These are phyloP conservation scores for Streptanthus diversifolius DNA, from an alignment of 345 rosid species.

Conservation along the genomic window DNA sequence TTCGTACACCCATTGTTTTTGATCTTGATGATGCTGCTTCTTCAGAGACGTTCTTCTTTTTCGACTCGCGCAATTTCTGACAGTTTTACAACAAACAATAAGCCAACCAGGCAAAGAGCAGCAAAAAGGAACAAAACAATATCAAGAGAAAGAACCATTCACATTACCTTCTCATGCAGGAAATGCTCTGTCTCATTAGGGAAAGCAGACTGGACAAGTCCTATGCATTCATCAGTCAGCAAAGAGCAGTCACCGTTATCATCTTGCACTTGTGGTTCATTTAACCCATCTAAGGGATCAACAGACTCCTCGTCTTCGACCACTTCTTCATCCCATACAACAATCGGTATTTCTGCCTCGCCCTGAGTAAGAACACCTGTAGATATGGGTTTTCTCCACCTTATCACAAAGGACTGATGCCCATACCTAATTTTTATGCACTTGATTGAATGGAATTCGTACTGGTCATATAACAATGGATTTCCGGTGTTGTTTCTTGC, in stretches of 20 bases:
- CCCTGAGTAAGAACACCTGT: conserved; percentile 19
- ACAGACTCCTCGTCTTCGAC: conserved; percentile 44
- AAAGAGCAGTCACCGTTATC: conserved; percentile 52
- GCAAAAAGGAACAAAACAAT: background rate
- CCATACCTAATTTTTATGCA: conserved; percentile 64
- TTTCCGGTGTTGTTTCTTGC: conserved; percentile 40
- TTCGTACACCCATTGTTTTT: conserved; percentile 53
- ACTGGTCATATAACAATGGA: conserved; percentile 51
- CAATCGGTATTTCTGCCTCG: conserved; percentile 33
- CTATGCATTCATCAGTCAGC: conserved; percentile 71
- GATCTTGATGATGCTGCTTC: conserved; percentile 28
- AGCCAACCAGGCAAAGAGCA: background rate
- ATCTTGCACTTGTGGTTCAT: conserved; percentile 47
- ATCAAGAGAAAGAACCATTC: background rate
- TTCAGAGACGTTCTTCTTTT: conserved; percentile 43
- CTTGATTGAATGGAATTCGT: conserved; percentile 73
- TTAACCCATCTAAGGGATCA: conserved; percentile 47
- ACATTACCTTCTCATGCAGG: conserved; percentile 59
- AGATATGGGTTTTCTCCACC: conserved; percentile 60
- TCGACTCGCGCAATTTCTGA: conserved; percentile 35
- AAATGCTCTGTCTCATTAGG: conserved; percentile 60
- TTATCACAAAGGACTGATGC: conserved; percentile 57
- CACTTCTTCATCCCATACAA: conserved; percentile 37
- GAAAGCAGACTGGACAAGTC: conserved; percentile 66
- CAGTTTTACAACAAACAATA: background rate